phyloP scores from a whole-genome alignment of 2,329 filamentous ascomycete species.

The Amphichorda felina region DNA sequence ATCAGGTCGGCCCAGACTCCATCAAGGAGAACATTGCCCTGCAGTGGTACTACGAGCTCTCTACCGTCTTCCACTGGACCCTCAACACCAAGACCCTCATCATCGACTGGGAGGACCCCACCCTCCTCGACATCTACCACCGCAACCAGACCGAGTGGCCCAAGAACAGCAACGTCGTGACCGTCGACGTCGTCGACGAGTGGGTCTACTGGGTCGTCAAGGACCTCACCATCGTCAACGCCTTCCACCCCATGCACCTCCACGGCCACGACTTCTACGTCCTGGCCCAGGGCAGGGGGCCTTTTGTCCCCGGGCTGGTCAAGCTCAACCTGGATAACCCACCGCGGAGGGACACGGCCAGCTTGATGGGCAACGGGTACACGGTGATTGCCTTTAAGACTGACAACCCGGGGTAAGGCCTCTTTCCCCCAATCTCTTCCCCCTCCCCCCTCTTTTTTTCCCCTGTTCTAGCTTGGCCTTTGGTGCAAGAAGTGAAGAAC shows the following conservation, averaged over 20 bases:
- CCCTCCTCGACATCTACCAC: slow-evolving; percentile 31
- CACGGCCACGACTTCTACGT: slow-evolving; percentile 20
- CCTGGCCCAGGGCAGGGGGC: slow-evolving; percentile 9
- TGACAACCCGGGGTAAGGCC: slow-evolving; percentile 39
- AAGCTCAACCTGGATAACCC: slow-evolving; percentile 26
- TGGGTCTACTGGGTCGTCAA: slow-evolving; percentile 16
- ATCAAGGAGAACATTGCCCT: slow-evolving; percentile 19
- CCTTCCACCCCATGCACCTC: slow-evolving; percentile 22
- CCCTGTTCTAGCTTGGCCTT: too few relatives aligned
- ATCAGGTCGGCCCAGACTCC: too few relatives aligned
- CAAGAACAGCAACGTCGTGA: slow-evolving; percentile 14
- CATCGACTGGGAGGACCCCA: slow-evolving; percentile 39
- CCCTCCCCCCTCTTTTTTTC: too few relatives aligned
- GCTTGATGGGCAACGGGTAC: slow-evolving; percentile 29
- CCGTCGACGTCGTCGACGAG: slow-evolving; percentile 11
- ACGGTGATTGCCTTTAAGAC: slow-evolving; percentile 36
- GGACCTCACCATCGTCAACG: slow-evolving; percentile 7
- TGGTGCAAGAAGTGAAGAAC: too few relatives aligned
- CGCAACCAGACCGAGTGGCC: slow-evolving; percentile 9
- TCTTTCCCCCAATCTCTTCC: too few relatives aligned
- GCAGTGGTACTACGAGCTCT: slow-evolving; percentile 13
- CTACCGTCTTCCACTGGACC: slow-evolving; percentile 4
- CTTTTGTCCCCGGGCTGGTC: slow-evolving; percentile 20
- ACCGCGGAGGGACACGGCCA: slow-evolving; percentile 37
- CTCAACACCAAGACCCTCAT: slow-evolving; percentile 27